These are phyloP conservation scores for Petunia secreta DNA, from an alignment of 257 asterid genomes.

Conservation along the genomic window DNA sequence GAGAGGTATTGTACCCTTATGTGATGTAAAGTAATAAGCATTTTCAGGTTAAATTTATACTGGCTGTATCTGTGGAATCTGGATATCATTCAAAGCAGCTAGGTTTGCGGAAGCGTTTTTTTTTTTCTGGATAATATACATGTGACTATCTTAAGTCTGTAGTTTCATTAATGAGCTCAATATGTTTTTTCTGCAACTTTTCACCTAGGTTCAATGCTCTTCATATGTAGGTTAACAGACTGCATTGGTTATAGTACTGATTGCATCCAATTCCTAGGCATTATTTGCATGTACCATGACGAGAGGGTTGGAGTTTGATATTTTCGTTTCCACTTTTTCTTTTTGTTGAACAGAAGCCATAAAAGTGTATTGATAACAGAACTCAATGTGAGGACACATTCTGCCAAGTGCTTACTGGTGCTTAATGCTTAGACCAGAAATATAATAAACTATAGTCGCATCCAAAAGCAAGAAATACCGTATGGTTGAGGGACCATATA, in stretches of 20 bases:
- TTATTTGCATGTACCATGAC: too few relatives aligned
- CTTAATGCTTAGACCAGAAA: too few relatives aligned
- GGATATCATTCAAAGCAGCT: neutral
- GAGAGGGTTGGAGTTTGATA: too few relatives aligned
- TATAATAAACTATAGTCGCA: too few relatives aligned
- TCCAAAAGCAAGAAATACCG: too few relatives aligned
- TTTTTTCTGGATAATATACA: neutral
- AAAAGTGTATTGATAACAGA: too few relatives aligned
- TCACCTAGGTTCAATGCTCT: neutral
- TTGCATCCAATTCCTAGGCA: neutral
- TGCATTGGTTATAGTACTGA: neutral
- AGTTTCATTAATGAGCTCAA: neutral
- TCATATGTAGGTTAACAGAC: neutral
- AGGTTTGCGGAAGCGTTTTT: neutral
- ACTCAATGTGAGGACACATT: too few relatives aligned
- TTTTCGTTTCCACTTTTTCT: too few relatives aligned
- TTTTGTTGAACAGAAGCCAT: too few relatives aligned
- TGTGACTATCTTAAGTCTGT: neutral
- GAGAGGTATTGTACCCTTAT: conserved; percentile 20
- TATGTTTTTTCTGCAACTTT: neutral
- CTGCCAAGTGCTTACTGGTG: too few relatives aligned
- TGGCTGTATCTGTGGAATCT: conserved; percentile 11
- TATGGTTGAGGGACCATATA: too few relatives aligned
- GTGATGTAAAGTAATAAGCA: conserved; percentile 17
- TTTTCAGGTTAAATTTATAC: conserved; percentile 14